A percentile compares a stretch with the other conserved stretches of the same genome.
Conservation (phyloP, 1,139 yeast species). For the Nakaseomyces kungkrabaensis region DNA sequence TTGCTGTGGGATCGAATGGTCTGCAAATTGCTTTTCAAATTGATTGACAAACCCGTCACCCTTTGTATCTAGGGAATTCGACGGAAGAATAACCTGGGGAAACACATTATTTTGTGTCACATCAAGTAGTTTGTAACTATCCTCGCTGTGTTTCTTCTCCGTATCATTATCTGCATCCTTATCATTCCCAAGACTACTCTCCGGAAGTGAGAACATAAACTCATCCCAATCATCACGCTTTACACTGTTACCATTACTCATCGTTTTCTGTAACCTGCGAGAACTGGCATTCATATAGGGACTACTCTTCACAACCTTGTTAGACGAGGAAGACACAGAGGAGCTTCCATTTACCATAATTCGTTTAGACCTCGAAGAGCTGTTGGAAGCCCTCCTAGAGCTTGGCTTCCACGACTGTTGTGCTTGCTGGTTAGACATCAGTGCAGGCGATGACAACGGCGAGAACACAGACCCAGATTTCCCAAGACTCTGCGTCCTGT, state of each 20-base stretch:
- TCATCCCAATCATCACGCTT: conserved; percentile 19
- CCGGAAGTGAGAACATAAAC: conserved; percentile 23
- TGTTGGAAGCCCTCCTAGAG: conserved; percentile 8
- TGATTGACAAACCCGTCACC: neutral
- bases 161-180: neutral
- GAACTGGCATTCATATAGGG: conserved; percentile 18
- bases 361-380: conserved; percentile 11
- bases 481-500: neutral
- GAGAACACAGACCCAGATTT: conserved; percentile 10
- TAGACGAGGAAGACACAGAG: conserved; percentile 12
- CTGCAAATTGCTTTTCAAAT: neutral
- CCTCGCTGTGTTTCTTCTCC: neutral
- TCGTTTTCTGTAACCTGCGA: conserved; percentile 2
- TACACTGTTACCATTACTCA: conserved; percentile 1
- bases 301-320: conserved; percentile 24
- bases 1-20: neutral
- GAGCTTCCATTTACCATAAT: conserved; percentile 5
- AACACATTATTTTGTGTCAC: conserved; percentile 5
- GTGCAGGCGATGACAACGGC: conserved; percentile 25
- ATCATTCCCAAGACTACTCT: conserved; percentile 15
- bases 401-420: conserved; percentile 9
- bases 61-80: conserved; percentile 9
- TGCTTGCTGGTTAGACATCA: conserved; percentile 12
- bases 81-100: conserved; percentile 24
- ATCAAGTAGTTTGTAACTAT: neutral